phyloP scores from a whole-genome alignment of 495 filamentous ascomycete species.

The Tuber brumale region DNA sequence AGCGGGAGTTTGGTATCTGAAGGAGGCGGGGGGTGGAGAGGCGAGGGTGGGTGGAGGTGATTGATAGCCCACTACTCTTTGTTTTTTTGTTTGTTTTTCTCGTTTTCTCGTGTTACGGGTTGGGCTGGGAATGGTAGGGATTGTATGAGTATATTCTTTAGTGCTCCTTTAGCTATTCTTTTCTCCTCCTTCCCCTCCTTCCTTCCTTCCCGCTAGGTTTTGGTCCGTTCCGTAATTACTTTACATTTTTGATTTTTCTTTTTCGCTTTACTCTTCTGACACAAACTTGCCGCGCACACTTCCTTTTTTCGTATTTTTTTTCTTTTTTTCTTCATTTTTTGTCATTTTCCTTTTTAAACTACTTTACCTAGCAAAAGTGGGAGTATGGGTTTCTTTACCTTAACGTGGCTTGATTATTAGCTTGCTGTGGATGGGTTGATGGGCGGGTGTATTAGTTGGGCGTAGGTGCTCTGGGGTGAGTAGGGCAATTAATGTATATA shows the following conservation, averaged over 20 bases:
- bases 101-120: constrained; percentile 13
- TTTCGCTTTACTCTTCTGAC: background rate
- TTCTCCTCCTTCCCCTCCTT: background rate
- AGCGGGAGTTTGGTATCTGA: constrained; percentile 18
- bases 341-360: background rate
- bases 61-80: constrained; percentile 11
- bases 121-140: constrained; percentile 11
- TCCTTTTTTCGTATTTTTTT: background rate
- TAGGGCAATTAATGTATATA: background rate
- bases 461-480: background rate
- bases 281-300: background rate
- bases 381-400: background rate
- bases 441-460: background rate
- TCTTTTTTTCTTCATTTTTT: background rate
- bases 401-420: background rate
- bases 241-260: background rate
- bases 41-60: constrained; percentile 26
- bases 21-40: constrained; percentile 22
- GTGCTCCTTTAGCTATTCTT: background rate
- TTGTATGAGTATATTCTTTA: constrained; percentile 18
- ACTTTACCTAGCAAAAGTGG: background rate
- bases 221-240: background rate
- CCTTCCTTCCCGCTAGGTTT: background rate
- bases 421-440: background rate
- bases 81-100: constrained; percentile 7